Base-by-base conservation (phyloP, 225 moss, liverwort and hornwort species). In the Lunularia cruciata region DNA sequence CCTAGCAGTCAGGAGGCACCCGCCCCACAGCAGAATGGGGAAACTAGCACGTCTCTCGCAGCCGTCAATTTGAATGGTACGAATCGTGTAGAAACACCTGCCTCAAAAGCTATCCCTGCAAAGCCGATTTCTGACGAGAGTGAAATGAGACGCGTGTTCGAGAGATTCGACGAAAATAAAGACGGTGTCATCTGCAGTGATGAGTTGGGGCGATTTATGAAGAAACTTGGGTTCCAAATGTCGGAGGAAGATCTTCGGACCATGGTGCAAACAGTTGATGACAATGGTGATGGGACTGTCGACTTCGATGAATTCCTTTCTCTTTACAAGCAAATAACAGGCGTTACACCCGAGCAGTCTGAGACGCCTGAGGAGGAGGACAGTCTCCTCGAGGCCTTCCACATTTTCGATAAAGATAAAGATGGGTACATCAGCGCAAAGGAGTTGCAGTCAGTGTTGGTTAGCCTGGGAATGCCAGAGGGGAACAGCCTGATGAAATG, bases 141-240 rank as follows among this genome's bases (percentile, higher is more conserved):
- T 6, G 83, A 84, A 58, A 84, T 84, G 80, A 77, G 38, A 74
- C 71, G 71, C 35, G 85, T 85, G 16, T 85, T 85, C 32, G 56
- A 82, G 19, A 67, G 43, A 52, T 85, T 76, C 11, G 85, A 85
- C 59, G 74, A 71, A 49, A 79, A 85, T 11, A 72, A 78, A 0
- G 85, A 85, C 45, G 85, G 85, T 13, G 54, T 67, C 23, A 82
- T 85, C n/a, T 79, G 69, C 65, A 46, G 30, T 8, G 47, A 73
- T 26, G 82, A 85, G 47, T 58, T 85, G 64, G 37, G 56, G 22
- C 47, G 26, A 2, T 85, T 79, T 70, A 82, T 85, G 85, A 39
- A 65, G 22, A 76, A 32, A 55, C 64, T 85, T 9, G 82, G 73
- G 35, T 69, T 85, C 8, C 33, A 71, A 27, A 58, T 81, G 69